Evolutionary conservation across 2,329 filamentous ascomycete species (phyloP).

Genomic region (Fusarium robinianum): DNA sequence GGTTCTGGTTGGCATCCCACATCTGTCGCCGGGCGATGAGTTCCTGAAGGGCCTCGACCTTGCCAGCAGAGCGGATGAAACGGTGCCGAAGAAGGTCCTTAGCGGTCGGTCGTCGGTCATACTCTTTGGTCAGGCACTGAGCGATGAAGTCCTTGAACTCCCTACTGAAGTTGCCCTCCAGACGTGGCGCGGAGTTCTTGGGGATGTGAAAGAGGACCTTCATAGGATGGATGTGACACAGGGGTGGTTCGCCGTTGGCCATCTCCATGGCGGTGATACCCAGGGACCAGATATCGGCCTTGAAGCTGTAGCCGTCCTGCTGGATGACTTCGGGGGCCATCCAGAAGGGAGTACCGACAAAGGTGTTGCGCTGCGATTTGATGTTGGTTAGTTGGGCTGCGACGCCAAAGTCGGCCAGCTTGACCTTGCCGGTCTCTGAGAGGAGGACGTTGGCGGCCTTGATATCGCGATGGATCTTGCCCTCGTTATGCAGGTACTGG

Average conservation of each 20-base stretch:
- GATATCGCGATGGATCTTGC: slow-evolving; percentile 96
- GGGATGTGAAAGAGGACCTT: slow-evolving; percentile 91
- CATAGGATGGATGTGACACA: slow-evolving; percentile 87
- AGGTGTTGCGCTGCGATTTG: slow-evolving; percentile 96
- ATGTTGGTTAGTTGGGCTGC: slow-evolving; percentile 96
- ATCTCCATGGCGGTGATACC: slow-evolving; percentile 92
- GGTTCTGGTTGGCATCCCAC: slow-evolving; percentile 75
- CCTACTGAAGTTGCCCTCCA: slow-evolving; percentile 84
- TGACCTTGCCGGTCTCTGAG: slow-evolving; percentile 88
- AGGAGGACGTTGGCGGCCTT: slow-evolving; percentile 96
- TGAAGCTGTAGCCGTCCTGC: slow-evolving; percentile 81
- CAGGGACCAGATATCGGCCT: slow-evolving; percentile 91
- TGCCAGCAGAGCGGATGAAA: slow-evolving; percentile 86
- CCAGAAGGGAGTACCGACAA: slow-evolving; percentile 97
- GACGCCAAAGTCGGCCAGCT: slow-evolving; percentile 95
- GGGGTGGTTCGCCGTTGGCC: slow-evolving; percentile 84
- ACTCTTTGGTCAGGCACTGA: slow-evolving; percentile 89
- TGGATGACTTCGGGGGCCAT: slow-evolving; percentile 96
- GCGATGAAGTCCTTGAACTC: slow-evolving; percentile 95
- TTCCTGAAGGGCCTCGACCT: slow-evolving; percentile 85
- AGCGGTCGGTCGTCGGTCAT: slow-evolving; percentile 80
- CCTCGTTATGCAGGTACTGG: slow-evolving; percentile 90
- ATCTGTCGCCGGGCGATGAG: slow-evolving; percentile 81
- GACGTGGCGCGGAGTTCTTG: slow-evolving; percentile 79
- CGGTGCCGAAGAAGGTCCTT: slow-evolving; percentile 86